Conservation (phyloP, 2,329 filamentous ascomycete species). For the Beauveria sp. region DNA sequence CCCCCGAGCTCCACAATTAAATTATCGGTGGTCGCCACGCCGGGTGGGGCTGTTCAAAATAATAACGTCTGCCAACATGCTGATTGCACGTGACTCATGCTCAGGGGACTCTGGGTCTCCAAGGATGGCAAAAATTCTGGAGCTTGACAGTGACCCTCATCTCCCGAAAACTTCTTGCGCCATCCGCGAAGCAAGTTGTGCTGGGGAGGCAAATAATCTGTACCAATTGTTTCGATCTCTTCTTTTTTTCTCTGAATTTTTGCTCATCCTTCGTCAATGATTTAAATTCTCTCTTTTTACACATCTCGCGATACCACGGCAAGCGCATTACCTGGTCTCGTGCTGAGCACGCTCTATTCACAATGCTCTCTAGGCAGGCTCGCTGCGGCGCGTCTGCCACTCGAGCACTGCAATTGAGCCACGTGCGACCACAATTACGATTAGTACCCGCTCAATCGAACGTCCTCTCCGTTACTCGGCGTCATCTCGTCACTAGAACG, state of each 20-base stretch:
- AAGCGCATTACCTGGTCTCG: background rate
- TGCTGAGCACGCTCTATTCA: slow-evolving; percentile 12
- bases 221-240: background rate
- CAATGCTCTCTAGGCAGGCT: slow-evolving; percentile 30
- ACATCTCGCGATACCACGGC: background rate
- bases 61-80: too few relatives aligned
- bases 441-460: slow-evolving; percentile 10
- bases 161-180: slow-evolving; percentile 5
- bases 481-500: slow-evolving; percentile 22
- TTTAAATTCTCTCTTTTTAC: background rate
- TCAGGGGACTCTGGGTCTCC: slow-evolving; percentile 1
- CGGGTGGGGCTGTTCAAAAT: background rate
- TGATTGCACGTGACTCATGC: background rate
- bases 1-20: background rate
- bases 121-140: slow-evolving; percentile 4
- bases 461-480: slow-evolving; percentile 15
- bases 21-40: background rate
- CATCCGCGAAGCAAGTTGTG: slow-evolving; percentile 2
- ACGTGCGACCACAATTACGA: slow-evolving; percentile 12
- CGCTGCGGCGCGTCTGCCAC: slow-evolving; percentile 22
- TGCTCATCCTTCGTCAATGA: background rate
- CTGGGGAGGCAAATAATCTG: slow-evolving; percentile 2
- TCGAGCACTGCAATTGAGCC: slow-evolving; percentile 14
- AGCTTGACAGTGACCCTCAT: background rate
- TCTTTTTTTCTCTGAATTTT: background rate